Conservation (phyloP, 176 grass and related monocot genomes). For the Triticum timopheevii region DNA sequence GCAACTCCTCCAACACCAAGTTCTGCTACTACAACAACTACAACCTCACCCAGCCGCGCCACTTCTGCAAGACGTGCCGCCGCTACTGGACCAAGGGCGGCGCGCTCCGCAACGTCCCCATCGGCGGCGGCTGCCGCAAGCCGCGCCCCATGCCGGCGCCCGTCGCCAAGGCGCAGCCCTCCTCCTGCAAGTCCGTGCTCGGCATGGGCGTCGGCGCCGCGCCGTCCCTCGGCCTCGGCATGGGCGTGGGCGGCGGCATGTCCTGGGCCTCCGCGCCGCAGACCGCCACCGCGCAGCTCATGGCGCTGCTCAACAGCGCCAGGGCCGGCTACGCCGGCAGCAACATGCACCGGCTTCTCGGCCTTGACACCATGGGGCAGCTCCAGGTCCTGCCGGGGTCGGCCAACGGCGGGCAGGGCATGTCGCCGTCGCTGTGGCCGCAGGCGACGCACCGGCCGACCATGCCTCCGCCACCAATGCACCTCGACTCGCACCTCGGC, state of each 20-base stretch:
- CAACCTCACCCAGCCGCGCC: constrained; percentile 74
- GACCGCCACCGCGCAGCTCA: constrained; percentile 55
- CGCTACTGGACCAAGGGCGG: constrained; percentile 89
- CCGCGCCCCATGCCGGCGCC: constrained; percentile 47
- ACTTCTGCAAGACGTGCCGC: constrained; percentile 91
- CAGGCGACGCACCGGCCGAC: constrained; percentile 5
- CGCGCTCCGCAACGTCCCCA: constrained; percentile 77
- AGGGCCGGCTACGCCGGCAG: constrained; percentile 34
- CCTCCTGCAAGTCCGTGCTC: constrained; percentile 36
- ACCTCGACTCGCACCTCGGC: constrained; percentile 48
- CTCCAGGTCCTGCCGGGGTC: constrained; percentile 36
- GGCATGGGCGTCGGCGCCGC: not conserved
- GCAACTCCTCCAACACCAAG: constrained; percentile 81
- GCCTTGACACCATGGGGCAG: constrained; percentile 42
- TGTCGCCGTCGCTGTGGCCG: constrained; percentile 38
- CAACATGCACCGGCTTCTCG: constrained; percentile 44
- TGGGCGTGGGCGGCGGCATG: constrained; percentile 6
- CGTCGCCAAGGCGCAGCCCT: constrained; percentile 20
- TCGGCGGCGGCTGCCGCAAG: constrained; percentile 72
- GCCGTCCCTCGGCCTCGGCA: constrained; percentile 43
- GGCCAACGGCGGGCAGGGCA: constrained; percentile 10
- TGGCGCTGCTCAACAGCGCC: constrained; percentile 57
- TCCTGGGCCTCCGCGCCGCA: constrained; percentile 50
- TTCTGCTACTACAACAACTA: constrained; percentile 95
- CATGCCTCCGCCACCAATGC: constrained; percentile 15